These are phyloP conservation scores for Entrophospora sp. DNA, from an alignment of 192 early-diverging fungal species.

Conservation along the genomic window DNA sequence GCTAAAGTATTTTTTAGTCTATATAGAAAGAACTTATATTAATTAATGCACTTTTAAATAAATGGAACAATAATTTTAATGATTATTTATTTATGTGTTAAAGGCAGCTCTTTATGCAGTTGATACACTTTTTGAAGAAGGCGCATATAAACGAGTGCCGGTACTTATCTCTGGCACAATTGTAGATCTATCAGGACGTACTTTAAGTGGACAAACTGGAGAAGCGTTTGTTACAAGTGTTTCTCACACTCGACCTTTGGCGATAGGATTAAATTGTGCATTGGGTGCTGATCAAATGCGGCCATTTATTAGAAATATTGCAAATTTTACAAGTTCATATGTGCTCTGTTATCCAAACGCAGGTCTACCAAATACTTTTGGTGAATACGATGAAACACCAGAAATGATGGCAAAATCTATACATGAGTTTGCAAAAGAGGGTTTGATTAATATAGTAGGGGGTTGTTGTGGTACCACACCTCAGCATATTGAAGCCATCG, in stretches of 20 bases:
- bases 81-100: neutral
- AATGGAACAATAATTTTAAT: neutral
- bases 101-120: slow-evolving; percentile 90
- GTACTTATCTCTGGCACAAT: slow-evolving; percentile 87
- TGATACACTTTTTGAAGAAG: slow-evolving; percentile 73
- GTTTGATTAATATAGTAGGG: slow-evolving; percentile 91
- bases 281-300: slow-evolving; percentile 90
- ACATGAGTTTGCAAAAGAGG: slow-evolving; percentile 79
- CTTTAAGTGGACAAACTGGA: slow-evolving; percentile 92
- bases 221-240: slow-evolving; percentile 90
- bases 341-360: slow-evolving; percentile 96
- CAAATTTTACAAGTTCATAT: slow-evolving; percentile 69
- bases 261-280: slow-evolving; percentile 87
- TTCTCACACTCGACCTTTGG: slow-evolving; percentile 68
- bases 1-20: slow-evolving; percentile 44
- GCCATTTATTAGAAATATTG: slow-evolving; percentile 88
- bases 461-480: slow-evolving; percentile 98
- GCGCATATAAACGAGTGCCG: slow-evolving; percentile 52
- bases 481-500: slow-evolving; percentile 78
- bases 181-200: slow-evolving; percentile 93
- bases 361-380: slow-evolving; percentile 94
- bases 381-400: slow-evolving; percentile 90
- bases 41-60: neutral
- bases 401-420: slow-evolving; percentile 80
- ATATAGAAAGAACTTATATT: too few species aligned